A percentile compares a stretch with the other conserved stretches of the same genome.
phyloP scores from a whole-genome alignment of 139 green algal genomes.

The Zygnema circumcarinatum region DNA sequence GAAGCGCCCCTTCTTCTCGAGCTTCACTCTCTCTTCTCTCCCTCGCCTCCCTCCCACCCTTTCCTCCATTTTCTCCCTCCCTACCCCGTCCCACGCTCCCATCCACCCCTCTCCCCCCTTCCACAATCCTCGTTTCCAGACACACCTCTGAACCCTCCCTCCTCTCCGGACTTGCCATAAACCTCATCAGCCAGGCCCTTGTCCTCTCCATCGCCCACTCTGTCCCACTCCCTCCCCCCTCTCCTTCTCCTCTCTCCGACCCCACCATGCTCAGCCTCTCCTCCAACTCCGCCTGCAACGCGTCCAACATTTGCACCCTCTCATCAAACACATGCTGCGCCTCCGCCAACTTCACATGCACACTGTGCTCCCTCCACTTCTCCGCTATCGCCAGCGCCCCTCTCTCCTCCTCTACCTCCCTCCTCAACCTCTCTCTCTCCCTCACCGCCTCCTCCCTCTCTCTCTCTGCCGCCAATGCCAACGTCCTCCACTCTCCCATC shows the following conservation, averaged over 20 bases:
- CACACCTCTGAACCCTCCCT: no score
- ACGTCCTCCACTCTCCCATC: background rate
- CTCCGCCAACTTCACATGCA: slow-evolving; percentile 27
- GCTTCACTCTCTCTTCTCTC: background rate
- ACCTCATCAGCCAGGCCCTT: no score
- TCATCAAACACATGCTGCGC: slow-evolving; percentile 10
- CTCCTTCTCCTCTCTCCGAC: background rate
- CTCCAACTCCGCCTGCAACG: slow-evolving; percentile 20
- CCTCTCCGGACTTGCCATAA: no score
- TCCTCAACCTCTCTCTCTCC: background rate
- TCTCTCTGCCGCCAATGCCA: background rate
- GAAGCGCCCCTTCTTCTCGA: background rate
- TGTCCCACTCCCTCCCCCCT: background rate
- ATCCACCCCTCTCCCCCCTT: background rate
- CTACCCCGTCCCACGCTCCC: background rate
- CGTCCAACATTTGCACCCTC: slow-evolving; percentile 8
- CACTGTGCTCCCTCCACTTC: slow-evolving; percentile 6
- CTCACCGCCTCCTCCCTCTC: background rate
- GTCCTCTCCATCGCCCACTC: background rate
- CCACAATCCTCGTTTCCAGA: background rate
- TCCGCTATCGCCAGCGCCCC: background rate
- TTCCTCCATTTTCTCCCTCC: slow-evolving; percentile 2
- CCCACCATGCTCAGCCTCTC: slow-evolving; percentile 19
- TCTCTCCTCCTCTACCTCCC: slow-evolving; percentile 9
- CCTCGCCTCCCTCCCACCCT: slow-evolving; percentile 11